These are phyloP conservation scores for Kwoniella dendrophila DNA, from an alignment of 768 basidiomycete genomes.

Conservation along the genomic window DNA sequence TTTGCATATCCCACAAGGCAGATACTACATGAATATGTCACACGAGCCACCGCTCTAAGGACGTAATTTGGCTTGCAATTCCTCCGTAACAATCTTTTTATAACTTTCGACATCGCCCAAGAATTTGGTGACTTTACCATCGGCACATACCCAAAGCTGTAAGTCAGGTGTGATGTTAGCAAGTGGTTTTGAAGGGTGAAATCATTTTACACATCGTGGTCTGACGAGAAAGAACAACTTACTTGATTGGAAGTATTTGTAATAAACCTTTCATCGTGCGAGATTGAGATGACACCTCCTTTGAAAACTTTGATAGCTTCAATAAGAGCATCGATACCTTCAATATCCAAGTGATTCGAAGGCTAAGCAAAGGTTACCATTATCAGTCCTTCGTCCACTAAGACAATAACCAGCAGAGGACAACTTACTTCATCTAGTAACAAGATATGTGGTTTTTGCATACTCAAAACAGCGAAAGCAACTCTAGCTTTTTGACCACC, in stretches of 20 bases:
- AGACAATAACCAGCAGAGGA: neutral
- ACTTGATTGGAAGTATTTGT: conserved; percentile 85
- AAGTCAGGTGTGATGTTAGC: neutral
- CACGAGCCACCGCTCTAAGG: no score
- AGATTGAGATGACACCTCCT: conserved; percentile 77
- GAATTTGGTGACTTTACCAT: conserved; percentile 78
- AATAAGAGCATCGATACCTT: conserved; percentile 96
- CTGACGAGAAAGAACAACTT: conserved; percentile 31
- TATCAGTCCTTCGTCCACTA: neutral
- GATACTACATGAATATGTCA: no score
- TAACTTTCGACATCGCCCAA: conserved; percentile 86
- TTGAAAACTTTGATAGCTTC: conserved; percentile 72
- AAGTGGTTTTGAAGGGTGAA: no score
- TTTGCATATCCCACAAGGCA: neutral
- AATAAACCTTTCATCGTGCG: conserved; percentile 92
- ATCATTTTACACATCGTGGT: conserved; percentile 24
- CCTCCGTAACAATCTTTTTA: conserved; percentile 61
- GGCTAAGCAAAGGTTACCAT: conserved; percentile 61
- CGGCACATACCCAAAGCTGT: conserved; percentile 91
- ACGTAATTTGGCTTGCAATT: conserved; percentile 22
- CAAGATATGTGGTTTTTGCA: conserved; percentile 87
- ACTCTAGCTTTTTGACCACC: conserved; percentile 97
- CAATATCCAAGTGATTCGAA: conserved; percentile 94
- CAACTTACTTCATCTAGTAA: conserved; percentile 82
- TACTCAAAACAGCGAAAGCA: conserved; percentile 81